Evolutionary conservation across 345 rosid genomes (phyloP).

Genomic region (Raphanus sativus): DNA sequence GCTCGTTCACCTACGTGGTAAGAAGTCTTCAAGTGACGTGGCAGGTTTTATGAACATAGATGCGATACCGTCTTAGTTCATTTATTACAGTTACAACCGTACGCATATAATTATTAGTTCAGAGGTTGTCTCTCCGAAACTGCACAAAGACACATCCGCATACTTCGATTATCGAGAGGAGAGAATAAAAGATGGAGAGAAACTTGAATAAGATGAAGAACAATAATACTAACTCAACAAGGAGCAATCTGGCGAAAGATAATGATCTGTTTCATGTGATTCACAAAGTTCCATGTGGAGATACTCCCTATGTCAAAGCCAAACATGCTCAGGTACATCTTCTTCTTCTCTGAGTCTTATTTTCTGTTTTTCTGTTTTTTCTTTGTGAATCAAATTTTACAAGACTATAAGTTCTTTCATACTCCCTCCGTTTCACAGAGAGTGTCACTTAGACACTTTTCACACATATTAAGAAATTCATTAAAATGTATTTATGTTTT

Average conservation of each 20-base stretch:
- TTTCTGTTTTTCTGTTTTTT: neutral
- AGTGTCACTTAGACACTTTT: too few relatives aligned
- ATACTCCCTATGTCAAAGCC: slow-evolving; percentile 81
- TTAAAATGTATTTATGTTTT: too few relatives aligned
- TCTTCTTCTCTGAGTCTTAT: neutral
- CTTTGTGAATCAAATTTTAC: neutral
- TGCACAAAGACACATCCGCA: slow-evolving; percentile 11
- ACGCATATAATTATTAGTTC: slow-evolving; percentile 6
- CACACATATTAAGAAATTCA: too few relatives aligned
- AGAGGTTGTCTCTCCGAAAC: slow-evolving; percentile 22
- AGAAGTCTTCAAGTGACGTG: slow-evolving; percentile 19
- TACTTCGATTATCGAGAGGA: neutral
- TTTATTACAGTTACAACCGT: slow-evolving; percentile 1
- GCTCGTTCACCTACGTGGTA: slow-evolving; percentile 33
- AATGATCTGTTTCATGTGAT: slow-evolving; percentile 56
- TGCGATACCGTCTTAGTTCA: slow-evolving; percentile 7
- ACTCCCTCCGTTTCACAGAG: too few relatives aligned
- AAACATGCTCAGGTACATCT: slow-evolving; percentile 78
- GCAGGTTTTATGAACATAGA: slow-evolving; percentile 5
- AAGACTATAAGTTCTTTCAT: neutral
- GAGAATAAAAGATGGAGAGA: slow-evolving; percentile 27
- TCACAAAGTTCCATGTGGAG: slow-evolving; percentile 83
- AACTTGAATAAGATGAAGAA: slow-evolving; percentile 34
- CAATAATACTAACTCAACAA: slow-evolving; percentile 3
- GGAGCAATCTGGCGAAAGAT: slow-evolving; percentile 32